Percentiles rank a stretch among this genome's conserved stretches.
phyloP scores from a whole-genome alignment of 2,329 filamentous ascomycete species.

The Cryphonectria parasitica region DNA sequence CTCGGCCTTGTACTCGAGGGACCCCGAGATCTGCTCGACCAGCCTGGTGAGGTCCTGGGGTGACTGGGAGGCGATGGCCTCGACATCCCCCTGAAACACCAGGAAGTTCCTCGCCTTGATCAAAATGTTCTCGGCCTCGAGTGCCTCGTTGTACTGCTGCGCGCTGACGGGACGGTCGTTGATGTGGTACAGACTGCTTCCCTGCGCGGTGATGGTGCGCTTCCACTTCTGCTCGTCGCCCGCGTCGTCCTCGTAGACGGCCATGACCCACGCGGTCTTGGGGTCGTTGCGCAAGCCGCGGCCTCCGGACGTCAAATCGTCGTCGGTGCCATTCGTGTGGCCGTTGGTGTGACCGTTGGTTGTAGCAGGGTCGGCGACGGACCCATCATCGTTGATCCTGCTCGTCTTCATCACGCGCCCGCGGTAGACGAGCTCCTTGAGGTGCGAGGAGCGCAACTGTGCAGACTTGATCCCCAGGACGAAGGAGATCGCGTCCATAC shows the following conservation, averaged over 20 bases:
- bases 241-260: constrained; percentile 96
- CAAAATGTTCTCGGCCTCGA: constrained; percentile 93
- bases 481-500: constrained; percentile 99
- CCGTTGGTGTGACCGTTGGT: constrained; percentile 68
- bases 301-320: constrained; percentile 51
- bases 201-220: constrained; percentile 85
- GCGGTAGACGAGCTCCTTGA: constrained; percentile 94
- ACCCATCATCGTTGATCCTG: constrained; percentile 89
- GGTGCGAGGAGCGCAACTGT: constrained; percentile 90
- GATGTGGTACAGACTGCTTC: constrained; percentile 94
- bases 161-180: constrained; percentile 89
- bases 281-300: constrained; percentile 78
- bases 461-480: constrained; percentile 98
- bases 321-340: constrained; percentile 62
- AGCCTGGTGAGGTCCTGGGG: constrained; percentile 90
- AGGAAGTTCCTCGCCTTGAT: constrained; percentile 98
- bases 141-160: constrained; percentile 88
- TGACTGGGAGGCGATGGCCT: constrained; percentile 93
- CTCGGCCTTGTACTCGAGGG: constrained; percentile 89
- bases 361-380: constrained; percentile 61
- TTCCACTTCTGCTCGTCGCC: constrained; percentile 97
- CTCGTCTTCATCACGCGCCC: constrained; percentile 90
- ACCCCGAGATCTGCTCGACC: constrained; percentile 97
- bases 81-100: constrained; percentile 97
- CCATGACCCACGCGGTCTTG: constrained; percentile 98